phyloP scores from a whole-genome alignment of 2,329 filamentous ascomycete genomes.

The Pseudogymnoascus sp. region DNA sequence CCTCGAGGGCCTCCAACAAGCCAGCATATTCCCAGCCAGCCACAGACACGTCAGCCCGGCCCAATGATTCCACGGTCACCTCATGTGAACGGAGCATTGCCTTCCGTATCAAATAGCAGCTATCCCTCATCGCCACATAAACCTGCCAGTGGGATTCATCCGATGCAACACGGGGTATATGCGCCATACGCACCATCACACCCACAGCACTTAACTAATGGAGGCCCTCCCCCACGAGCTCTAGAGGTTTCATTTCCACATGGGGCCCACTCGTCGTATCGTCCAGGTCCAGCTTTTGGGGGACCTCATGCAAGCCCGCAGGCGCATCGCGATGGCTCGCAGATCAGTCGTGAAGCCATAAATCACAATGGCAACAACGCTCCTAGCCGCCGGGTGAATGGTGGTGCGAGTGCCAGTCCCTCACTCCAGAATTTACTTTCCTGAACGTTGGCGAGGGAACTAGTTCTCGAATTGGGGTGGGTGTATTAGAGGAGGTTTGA shows the following conservation, averaged over 20 bases:
- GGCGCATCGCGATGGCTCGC: constrained; percentile 24
- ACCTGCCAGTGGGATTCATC: constrained; percentile 15
- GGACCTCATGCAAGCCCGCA: constrained; percentile 25
- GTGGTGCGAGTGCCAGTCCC: constrained; percentile 69
- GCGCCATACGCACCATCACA: constrained; percentile 25
- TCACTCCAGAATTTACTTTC: constrained; percentile 68
- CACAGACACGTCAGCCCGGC: constrained; percentile 20
- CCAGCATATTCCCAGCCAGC: constrained; percentile 19
- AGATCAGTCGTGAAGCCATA: constrained; percentile 22
- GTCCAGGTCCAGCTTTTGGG: constrained; percentile 31
- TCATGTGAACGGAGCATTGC: constrained; percentile 38
- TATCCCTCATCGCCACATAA: constrained; percentile 30
- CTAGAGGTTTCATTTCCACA: constrained; percentile 42
- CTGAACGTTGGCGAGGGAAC: constrained; percentile 30
- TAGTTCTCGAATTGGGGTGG: background rate
- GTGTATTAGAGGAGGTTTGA: background rate
- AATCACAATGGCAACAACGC: constrained; percentile 24
- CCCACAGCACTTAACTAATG: constrained; percentile 30
- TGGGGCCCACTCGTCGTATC: constrained; percentile 37
- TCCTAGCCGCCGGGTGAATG: constrained; percentile 37
- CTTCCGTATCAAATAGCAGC: constrained; percentile 36
- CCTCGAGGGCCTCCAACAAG: constrained; percentile 21
- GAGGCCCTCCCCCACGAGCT: constrained; percentile 33
- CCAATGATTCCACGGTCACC: constrained; percentile 32
- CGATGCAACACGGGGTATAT: constrained; percentile 24